Percentiles rank a stretch among this genome's conserved stretches.
These are phyloP conservation scores for Aurifilum marmelostoma DNA, from an alignment of 2,329 filamentous ascomycete species.

Conservation along the genomic window DNA sequence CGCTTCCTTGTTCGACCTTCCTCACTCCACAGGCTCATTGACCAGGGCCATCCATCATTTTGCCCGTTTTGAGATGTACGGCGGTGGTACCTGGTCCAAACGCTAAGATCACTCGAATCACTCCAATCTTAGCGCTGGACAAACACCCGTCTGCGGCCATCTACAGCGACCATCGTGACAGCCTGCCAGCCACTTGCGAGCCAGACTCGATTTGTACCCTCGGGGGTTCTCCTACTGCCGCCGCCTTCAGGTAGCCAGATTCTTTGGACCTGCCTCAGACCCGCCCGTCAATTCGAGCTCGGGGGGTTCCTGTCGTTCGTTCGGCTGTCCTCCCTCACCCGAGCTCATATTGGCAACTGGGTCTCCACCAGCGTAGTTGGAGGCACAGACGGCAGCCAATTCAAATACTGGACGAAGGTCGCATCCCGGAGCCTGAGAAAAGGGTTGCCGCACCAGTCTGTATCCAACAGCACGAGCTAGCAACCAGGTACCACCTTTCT, in stretches of 20 bases:
- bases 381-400: background rate
- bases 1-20: background rate
- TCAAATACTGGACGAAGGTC: conserved; percentile 18
- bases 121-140: conserved; percentile 15
- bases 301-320: background rate
- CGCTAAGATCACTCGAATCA: conserved; percentile 15
- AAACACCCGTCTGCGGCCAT: background rate
- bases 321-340: background rate
- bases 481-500: conserved; percentile 7
- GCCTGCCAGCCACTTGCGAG: background rate
- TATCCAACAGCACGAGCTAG: background rate
- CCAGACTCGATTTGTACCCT: background rate
- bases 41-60: conserved; percentile 12
- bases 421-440: conserved; percentile 5
- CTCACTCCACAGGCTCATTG: background rate
- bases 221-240: background rate
- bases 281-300: conserved; percentile 8
- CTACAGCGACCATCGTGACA: conserved; percentile 5
- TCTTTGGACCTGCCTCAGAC: background rate
- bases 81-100: background rate
- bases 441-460: conserved; percentile 11
- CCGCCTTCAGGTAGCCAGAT: background rate
- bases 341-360: background rate
- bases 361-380: background rate
- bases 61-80: conserved; percentile 16